These are phyloP conservation scores for Stemphylium lycopersici DNA, from an alignment of 2,329 filamentous ascomycete genomes.

Conservation along the genomic window DNA sequence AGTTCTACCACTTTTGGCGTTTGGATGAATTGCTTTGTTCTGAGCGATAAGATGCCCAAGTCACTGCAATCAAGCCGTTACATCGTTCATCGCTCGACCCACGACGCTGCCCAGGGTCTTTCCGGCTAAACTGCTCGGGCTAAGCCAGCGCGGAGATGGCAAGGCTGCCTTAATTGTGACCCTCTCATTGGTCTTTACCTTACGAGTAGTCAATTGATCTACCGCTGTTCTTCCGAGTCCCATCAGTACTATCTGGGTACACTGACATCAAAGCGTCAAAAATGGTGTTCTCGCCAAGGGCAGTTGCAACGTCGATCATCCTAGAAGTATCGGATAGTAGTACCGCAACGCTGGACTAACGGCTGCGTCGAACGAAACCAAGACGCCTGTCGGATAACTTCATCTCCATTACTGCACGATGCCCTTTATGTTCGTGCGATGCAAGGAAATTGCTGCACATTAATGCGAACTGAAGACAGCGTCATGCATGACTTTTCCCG, in stretches of 20 bases:
- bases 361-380: not conserved
- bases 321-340: slow-evolving; percentile 6
- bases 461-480: not conserved
- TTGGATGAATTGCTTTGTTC: not conserved
- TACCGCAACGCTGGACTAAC: not conserved
- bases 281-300: slow-evolving; percentile 26
- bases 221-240: slow-evolving; percentile 22
- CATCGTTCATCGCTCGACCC: not conserved
- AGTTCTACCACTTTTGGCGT: no score
- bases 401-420: not conserved
- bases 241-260: slow-evolving; percentile 12
- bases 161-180: slow-evolving; percentile 5
- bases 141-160: slow-evolving; percentile 13
- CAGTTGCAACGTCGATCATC: slow-evolving; percentile 24
- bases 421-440: not conserved
- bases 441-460: not conserved
- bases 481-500: not conserved
- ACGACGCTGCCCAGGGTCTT: slow-evolving; percentile 10
- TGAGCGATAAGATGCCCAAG: not conserved
- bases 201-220: slow-evolving; percentile 25
- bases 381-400: not conserved
- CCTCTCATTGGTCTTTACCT: slow-evolving; percentile 21
- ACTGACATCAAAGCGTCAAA: slow-evolving; percentile 7
- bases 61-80: not conserved
- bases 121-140: slow-evolving; percentile 29